A percentile compares a stretch with the other conserved stretches of the same genome.
Conservation (phyloP, 1,139 yeast genomes). For the Maudiozyma humilis region DNA sequence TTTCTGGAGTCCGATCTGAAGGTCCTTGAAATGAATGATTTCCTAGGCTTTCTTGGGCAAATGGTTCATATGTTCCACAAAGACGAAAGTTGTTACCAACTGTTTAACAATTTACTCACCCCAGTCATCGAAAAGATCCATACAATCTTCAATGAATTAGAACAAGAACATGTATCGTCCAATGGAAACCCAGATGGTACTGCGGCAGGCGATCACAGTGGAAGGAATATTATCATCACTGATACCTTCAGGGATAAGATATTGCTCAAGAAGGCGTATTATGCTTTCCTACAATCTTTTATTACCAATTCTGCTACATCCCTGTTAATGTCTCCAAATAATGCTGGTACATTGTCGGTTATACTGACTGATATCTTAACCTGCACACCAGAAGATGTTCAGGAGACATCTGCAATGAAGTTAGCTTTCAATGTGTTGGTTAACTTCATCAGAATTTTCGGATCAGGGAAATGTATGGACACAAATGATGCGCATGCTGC, state of each 20-base stretch:
- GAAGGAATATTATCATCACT: constrained; percentile 36
- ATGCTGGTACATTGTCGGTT: constrained; percentile 53
- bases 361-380: constrained; percentile 59
- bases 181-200: constrained; percentile 13
- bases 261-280: constrained; percentile 58
- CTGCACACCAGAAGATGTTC: constrained; percentile 53
- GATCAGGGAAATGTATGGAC: constrained; percentile 59
- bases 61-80: constrained; percentile 68
- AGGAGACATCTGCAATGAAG: constrained; percentile 50
- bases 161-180: constrained; percentile 33
- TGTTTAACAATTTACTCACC: constrained; percentile 62
- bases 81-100: constrained; percentile 60
- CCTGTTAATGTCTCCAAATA: constrained; percentile 60
- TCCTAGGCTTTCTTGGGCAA: constrained; percentile 80
- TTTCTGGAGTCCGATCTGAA: constrained; percentile 59
- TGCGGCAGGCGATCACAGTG: too few species aligned
- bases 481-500: constrained; percentile 44
- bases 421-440: constrained; percentile 61
- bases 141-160: constrained; percentile 35
- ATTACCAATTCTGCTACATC: constrained; percentile 75
- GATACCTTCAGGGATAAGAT: constrained; percentile 52
- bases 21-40: constrained; percentile 64
- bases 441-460: constrained; percentile 59
- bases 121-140: constrained; percentile 68
- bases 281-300: constrained; percentile 60